Conservation (phyloP, 495 filamentous ascomycete genomes). For the Lepidopterella palustris region DNA sequence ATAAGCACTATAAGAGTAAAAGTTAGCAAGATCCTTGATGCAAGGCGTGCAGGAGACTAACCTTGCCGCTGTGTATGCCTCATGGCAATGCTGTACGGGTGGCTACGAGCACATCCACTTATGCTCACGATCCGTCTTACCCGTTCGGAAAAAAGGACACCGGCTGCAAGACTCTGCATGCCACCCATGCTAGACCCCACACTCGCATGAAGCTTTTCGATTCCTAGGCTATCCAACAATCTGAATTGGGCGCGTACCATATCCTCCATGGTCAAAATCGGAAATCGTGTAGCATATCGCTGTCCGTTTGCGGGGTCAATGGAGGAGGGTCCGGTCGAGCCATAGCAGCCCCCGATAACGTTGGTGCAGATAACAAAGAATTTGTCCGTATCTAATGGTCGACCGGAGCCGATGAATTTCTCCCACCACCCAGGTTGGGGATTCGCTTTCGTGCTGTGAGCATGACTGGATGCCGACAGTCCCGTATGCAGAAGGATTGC, state of each 20-base stretch:
- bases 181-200: slow-evolving; percentile 97
- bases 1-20: slow-evolving; percentile 58
- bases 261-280: slow-evolving; percentile 92
- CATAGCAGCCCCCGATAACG: slow-evolving; percentile 92
- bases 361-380: slow-evolving; percentile 96
- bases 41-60: slow-evolving; percentile 2
- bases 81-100: slow-evolving; percentile 98
- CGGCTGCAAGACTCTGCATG: slow-evolving; percentile 92
- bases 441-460: slow-evolving; percentile 79
- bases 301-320: slow-evolving; percentile 84
- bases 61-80: slow-evolving; percentile 91
- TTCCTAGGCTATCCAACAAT: slow-evolving; percentile 72
- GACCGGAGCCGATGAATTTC: slow-evolving; percentile 90
- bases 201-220: slow-evolving; percentile 79
- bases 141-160: slow-evolving; percentile 75
- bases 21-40: slow-evolving; percentile 8
- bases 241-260: slow-evolving; percentile 97
- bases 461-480: slow-evolving; percentile 91
- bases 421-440: slow-evolving; percentile 97
- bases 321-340: slow-evolving; percentile 84
- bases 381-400: slow-evolving; percentile 80
- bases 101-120: slow-evolving; percentile 87
- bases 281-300: slow-evolving; percentile 90
- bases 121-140: slow-evolving; percentile 81
- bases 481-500: slow-evolving; percentile 90